phyloP scores from a whole-genome alignment of 116 monocot genomes.

The Cymodocea nodosa region DNA sequence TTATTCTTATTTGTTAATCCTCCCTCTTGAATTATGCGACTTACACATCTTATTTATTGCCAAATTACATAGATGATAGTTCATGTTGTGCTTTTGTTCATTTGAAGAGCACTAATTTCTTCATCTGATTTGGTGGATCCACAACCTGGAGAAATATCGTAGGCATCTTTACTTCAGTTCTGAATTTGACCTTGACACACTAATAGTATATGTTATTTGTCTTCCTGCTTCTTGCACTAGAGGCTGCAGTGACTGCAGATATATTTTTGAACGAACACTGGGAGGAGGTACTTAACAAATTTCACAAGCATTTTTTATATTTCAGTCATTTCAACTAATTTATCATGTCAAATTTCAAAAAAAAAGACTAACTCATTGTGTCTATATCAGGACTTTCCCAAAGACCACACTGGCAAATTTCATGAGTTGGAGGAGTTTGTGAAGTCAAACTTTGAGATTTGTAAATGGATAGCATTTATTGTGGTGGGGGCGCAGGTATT shows the following conservation, averaged over 20 bases:
- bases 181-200: conserved; percentile 15
- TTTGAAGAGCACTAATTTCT: no score
- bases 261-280: conserved; percentile 65
- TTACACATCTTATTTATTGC: no score
- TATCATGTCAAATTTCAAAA: neutral
- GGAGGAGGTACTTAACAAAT: conserved; percentile 49
- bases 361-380: no score
- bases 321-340: neutral
- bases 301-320: conserved; percentile 4
- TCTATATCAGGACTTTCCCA: conserved; percentile 53
- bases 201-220: conserved; percentile 52
- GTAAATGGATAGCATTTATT: conserved; percentile 61
- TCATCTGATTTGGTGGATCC: no score
- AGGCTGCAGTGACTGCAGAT: conserved; percentile 61
- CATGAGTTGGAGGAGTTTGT: conserved; percentile 59
- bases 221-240: conserved; percentile 46
- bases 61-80: no score
- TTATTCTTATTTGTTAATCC: no score
- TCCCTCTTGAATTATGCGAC: no score
- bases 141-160: no score
- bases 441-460: conserved; percentile 54
- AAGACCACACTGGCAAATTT: conserved; percentile 52
- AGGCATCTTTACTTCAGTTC: no score
- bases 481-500: conserved; percentile 57
- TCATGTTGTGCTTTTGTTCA: no score